Evolutionary conservation across 2,329 filamentous ascomycete species (phyloP).

Genomic region (Fusarium papillatum): DNA sequence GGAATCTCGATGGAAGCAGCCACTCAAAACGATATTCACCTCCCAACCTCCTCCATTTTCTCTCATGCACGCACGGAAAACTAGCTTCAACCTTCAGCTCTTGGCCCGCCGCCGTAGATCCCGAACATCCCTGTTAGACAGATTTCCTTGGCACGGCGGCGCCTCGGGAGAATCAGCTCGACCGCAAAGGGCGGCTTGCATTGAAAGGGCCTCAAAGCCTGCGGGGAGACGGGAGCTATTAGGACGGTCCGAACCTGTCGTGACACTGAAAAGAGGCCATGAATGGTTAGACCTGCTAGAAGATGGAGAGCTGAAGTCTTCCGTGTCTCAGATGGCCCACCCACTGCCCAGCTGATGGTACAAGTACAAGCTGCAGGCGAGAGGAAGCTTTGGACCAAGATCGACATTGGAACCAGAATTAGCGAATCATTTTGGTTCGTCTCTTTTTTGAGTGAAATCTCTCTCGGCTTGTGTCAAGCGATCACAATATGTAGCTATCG

Average conservation of each 20-base stretch:
- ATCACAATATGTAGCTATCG: neutral
- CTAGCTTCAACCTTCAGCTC: neutral
- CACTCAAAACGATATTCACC: neutral
- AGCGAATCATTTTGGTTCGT: neutral
- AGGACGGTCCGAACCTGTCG: conserved; percentile 8
- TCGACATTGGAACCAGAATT: neutral
- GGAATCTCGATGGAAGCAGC: neutral
- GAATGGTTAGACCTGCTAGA: conserved; percentile 5
- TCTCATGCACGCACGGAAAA: neutral
- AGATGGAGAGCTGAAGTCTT: conserved; percentile 5
- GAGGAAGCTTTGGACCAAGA: conserved; percentile 3
- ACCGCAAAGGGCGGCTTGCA: neutral
- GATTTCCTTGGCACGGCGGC: neutral
- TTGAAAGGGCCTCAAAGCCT: neutral
- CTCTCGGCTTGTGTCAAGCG: neutral
- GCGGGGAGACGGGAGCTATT: conserved; percentile 3
- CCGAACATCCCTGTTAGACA: neutral
- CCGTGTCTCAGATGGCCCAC: conserved; percentile 20
- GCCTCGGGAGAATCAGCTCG: neutral
- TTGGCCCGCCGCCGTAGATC: neutral
- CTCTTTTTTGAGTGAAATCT: conserved; percentile 1
- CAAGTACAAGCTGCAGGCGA: neutral
- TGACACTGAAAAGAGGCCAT: neutral
- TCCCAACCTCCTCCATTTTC: neutral
- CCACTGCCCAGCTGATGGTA: neutral